phyloP scores from a whole-genome alignment of 495 filamentous ascomycete genomes.

The Aspergillus steynii region DNA sequence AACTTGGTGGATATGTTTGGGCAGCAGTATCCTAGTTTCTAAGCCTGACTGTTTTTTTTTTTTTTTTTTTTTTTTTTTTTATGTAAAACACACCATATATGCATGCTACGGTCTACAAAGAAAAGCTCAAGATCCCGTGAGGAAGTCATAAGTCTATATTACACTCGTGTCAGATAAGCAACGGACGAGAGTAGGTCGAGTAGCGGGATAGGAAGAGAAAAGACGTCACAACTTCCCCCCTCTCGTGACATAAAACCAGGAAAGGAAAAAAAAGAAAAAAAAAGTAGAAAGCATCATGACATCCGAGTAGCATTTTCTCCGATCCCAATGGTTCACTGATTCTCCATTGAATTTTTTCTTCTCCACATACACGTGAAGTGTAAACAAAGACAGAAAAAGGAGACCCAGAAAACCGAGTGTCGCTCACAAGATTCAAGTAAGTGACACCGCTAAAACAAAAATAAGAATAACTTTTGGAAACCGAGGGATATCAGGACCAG shows the following conservation, averaged over 20 bases:
- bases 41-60: slow-evolving; percentile 4
- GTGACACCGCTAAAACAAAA: slow-evolving; percentile 42
- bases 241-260: slow-evolving; percentile 21
- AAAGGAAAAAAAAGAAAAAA: slow-evolving; percentile 15
- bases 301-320: slow-evolving; percentile 30
- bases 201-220: slow-evolving; percentile 31
- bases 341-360: slow-evolving; percentile 10
- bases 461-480: slow-evolving; percentile 49
- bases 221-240: slow-evolving; percentile 38
- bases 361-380: not conserved
- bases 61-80: slow-evolving; percentile 1
- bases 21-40: slow-evolving; percentile 40
- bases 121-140: slow-evolving; percentile 24
- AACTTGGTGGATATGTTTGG: slow-evolving; percentile 40
- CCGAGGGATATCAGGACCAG: slow-evolving; percentile 54
- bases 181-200: slow-evolving; percentile 22
- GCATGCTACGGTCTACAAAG: not conserved
- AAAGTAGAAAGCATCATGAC: slow-evolving; percentile 19
- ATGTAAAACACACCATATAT: not conserved
- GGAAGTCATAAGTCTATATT: slow-evolving; percentile 45
- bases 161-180: slow-evolving; percentile 31
- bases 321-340: slow-evolving; percentile 19
- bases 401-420: slow-evolving; percentile 30
- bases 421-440: slow-evolving; percentile 40
- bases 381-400: not conserved